A percentile compares a stretch with the other conserved stretches of the same genome.
These are phyloP conservation scores for Juglanconis sp. DNA, from an alignment of 2,329 filamentous ascomycete species.

Conservation along the genomic window DNA sequence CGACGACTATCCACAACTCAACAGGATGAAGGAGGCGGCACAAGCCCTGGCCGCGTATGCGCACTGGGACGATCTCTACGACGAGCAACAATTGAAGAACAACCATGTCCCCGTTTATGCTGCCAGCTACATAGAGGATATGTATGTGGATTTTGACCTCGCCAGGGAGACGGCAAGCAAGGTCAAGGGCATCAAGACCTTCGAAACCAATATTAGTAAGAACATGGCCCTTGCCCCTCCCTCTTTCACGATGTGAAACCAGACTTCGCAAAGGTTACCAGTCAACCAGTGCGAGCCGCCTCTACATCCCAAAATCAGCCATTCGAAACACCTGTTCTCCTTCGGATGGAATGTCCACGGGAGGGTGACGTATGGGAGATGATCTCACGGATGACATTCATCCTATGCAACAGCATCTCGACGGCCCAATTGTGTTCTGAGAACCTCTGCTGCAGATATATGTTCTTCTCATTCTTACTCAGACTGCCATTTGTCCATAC, in stretches of 20 bases:
- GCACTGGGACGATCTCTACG: conserved; percentile 64
- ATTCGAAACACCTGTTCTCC: too few relatives aligned
- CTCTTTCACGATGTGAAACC: neutral
- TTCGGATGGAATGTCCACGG: too few relatives aligned
- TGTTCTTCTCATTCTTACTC: too few relatives aligned
- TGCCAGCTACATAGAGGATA: conserved; percentile 65
- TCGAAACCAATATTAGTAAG: conserved; percentile 68
- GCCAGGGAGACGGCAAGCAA: conserved; percentile 61
- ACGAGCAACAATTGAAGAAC: conserved; percentile 54
- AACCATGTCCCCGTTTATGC: conserved; percentile 68
- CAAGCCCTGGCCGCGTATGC: conserved; percentile 59
- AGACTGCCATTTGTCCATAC: too few relatives aligned
- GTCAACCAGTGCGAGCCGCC: too few relatives aligned
- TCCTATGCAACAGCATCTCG: too few relatives aligned
- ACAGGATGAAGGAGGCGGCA: conserved; percentile 64
- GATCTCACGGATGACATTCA: too few relatives aligned
- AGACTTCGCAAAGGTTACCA: neutral
- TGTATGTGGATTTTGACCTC: conserved; percentile 68
- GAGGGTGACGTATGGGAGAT: too few relatives aligned
- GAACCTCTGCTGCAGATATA: too few relatives aligned
- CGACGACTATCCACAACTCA: conserved; percentile 73
- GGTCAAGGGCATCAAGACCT: conserved; percentile 75
- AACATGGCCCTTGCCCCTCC: conserved; percentile 35
- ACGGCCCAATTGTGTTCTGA: too few relatives aligned
- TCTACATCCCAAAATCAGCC: too few relatives aligned